Evolutionary conservation across 2,329 filamentous ascomycete genomes (phyloP).

Genomic region (Aspergillus udagawae): DNA sequence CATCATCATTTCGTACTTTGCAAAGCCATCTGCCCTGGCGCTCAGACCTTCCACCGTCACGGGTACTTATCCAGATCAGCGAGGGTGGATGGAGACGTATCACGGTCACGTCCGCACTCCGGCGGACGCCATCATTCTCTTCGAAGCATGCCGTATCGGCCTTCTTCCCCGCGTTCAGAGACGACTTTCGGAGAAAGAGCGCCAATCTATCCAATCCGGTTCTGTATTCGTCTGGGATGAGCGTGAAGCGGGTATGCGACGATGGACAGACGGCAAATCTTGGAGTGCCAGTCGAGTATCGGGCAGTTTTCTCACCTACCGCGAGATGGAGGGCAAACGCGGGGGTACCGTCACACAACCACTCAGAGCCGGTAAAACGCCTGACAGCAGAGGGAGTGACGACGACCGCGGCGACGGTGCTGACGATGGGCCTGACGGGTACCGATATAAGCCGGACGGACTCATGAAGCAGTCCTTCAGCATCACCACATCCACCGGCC

Average conservation of each 20-base stretch:
- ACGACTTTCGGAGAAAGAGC: conserved; percentile 90
- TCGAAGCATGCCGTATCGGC: conserved; percentile 90
- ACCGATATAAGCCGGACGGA: conserved; percentile 91
- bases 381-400: conserved; percentile 78
- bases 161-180: conserved; percentile 88
- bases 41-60: conserved; percentile 16
- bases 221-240: conserved; percentile 99
- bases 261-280: conserved; percentile 98
- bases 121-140: conserved; percentile 94
- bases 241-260: conserved; percentile 92
- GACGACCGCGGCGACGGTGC: conserved; percentile 69
- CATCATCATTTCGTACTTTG: conserved; percentile 10
- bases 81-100: conserved; percentile 81
- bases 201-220: conserved; percentile 90
- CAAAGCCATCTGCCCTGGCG: conserved; percentile 14
- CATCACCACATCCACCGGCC: conserved; percentile 84
- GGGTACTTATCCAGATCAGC: conserved; percentile 17
- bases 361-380: conserved; percentile 66
- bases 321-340: conserved; percentile 98
- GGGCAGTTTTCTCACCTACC: conserved; percentile 93
- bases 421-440: conserved; percentile 77
- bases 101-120: conserved; percentile 93
- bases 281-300: conserved; percentile 98
- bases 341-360: conserved; percentile 68
- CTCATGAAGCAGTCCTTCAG: conserved; percentile 99